Conservation (phyloP, 1,139 yeast species). For the Casaregolazyma lundiana region DNA sequence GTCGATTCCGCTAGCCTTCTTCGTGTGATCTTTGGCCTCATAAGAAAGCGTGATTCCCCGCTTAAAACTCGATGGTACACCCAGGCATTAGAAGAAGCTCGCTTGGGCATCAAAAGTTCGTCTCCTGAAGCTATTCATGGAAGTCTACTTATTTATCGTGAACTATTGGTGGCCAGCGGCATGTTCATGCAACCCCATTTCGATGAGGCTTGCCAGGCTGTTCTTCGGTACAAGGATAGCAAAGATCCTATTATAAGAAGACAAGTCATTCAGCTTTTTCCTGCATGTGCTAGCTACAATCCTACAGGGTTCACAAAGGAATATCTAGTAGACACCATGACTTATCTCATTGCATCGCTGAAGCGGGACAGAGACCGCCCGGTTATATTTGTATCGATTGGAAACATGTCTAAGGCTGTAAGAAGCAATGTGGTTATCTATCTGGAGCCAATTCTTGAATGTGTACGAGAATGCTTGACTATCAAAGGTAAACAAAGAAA, state of each 20-base stretch:
- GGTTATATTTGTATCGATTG: constrained; percentile 76
- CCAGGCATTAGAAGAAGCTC: constrained; percentile 61
- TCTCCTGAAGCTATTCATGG: constrained; percentile 79
- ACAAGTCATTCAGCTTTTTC: constrained; percentile 77
- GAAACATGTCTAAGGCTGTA: constrained; percentile 78
- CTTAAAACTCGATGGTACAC: constrained; percentile 71
- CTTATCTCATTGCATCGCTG: constrained; percentile 72
- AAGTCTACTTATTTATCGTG: constrained; percentile 75
- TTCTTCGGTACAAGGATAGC: constrained; percentile 72
- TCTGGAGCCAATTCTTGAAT: constrained; percentile 78
- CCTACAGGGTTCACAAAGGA: constrained; percentile 72
- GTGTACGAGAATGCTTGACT: constrained; percentile 75
- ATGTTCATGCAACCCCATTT: constrained; percentile 67
- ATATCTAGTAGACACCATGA: constrained; percentile 74
- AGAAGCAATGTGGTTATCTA: constrained; percentile 86
- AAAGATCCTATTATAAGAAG: constrained; percentile 70
- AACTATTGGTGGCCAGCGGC: constrained; percentile 62
- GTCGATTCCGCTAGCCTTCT: constrained; percentile 81
- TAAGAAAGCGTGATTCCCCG: constrained; percentile 72
- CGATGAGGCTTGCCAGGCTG: constrained; percentile 71
- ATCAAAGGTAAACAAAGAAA: constrained; percentile 55
- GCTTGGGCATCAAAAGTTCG: constrained; percentile 43
- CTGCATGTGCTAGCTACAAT: constrained; percentile 75
- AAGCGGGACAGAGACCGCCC: constrained; percentile 75
- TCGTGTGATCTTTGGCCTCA: constrained; percentile 70